Evolutionary conservation across 2,329 filamentous ascomycete species (phyloP).

Genomic region (Xylariaceae sp.): DNA sequence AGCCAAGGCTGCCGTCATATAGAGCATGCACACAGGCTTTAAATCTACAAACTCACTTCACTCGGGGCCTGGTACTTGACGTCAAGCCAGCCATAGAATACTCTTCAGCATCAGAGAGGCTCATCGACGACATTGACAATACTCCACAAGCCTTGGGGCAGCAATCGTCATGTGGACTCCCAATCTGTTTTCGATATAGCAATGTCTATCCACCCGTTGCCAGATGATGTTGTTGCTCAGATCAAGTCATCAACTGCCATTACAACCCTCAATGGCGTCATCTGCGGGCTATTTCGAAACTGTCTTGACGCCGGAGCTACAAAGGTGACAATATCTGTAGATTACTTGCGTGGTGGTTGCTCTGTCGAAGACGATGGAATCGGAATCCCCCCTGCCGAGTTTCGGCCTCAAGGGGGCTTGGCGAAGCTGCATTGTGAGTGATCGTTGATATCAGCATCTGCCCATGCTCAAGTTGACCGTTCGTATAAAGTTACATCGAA

Average conservation of each 20-base stretch:
- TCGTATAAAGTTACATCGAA: conserved; percentile 70
- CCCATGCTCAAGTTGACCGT: conserved; percentile 10
- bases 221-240: conserved; percentile 67
- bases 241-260: conserved; percentile 83
- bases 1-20: no score
- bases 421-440: conserved; percentile 65
- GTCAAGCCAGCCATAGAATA: no score
- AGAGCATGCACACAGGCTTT: no score
- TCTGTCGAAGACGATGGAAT: conserved; percentile 78
- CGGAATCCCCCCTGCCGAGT: conserved; percentile 73
- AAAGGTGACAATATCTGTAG: conserved; percentile 65
- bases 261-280: conserved; percentile 66
- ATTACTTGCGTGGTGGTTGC: conserved; percentile 73
- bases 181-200: conserved; percentile 4
- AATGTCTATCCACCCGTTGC: conserved; percentile 67
- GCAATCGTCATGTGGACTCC: background rate
- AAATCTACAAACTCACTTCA: no score
- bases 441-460: conserved; percentile 5
- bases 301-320: conserved; percentile 74
- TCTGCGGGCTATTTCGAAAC: conserved; percentile 74
- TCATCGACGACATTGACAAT: background rate
- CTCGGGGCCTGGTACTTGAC: no score
- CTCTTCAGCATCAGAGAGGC: no score
- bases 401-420: conserved; percentile 64
- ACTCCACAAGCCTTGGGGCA: background rate